Conservation (phyloP, 2,329 filamentous ascomycete genomes). For the Penicillium palitans region DNA sequence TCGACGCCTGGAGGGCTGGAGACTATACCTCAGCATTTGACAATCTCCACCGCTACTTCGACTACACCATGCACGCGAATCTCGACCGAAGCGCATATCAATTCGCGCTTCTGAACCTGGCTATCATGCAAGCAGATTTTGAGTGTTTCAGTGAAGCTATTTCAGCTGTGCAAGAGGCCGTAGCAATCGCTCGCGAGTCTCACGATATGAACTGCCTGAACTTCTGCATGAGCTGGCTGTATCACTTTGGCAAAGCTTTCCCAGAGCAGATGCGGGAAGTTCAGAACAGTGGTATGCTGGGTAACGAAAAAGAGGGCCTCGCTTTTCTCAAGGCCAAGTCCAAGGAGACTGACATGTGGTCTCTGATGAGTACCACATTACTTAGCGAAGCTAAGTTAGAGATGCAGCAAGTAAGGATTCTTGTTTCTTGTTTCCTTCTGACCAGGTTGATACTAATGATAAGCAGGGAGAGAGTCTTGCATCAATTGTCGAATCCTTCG, state of each 20-base stretch:
- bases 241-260: slow-evolving; percentile 87
- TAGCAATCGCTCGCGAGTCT: slow-evolving; percentile 91
- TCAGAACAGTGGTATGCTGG: slow-evolving; percentile 71
- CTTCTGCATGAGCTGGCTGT: slow-evolving; percentile 93
- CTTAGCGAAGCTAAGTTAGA: slow-evolving; percentile 82
- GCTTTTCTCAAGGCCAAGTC: slow-evolving; percentile 82
- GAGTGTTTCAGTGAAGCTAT: slow-evolving; percentile 86
- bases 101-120: slow-evolving; percentile 89
- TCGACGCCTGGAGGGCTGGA: slow-evolving; percentile 88
- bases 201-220: slow-evolving; percentile 90
- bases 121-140: slow-evolving; percentile 92
- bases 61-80: slow-evolving; percentile 83
- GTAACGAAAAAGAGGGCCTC: slow-evolving; percentile 76
- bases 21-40: slow-evolving; percentile 91
- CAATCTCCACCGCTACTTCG: slow-evolving; percentile 89
- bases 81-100: slow-evolving; percentile 85
- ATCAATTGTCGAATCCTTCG: slow-evolving; percentile 71
- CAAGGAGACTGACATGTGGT: slow-evolving; percentile 82
- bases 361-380: slow-evolving; percentile 76
- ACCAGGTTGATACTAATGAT: slow-evolving; percentile 19
- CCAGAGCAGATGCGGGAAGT: slow-evolving; percentile 70
- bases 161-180: slow-evolving; percentile 91
- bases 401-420: slow-evolving; percentile 64
- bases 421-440: not conserved
- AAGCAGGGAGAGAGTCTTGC: slow-evolving; percentile 57